phyloP scores from a whole-genome alignment of 345 rosid species.

The Eutrema heterophyllum region DNA sequence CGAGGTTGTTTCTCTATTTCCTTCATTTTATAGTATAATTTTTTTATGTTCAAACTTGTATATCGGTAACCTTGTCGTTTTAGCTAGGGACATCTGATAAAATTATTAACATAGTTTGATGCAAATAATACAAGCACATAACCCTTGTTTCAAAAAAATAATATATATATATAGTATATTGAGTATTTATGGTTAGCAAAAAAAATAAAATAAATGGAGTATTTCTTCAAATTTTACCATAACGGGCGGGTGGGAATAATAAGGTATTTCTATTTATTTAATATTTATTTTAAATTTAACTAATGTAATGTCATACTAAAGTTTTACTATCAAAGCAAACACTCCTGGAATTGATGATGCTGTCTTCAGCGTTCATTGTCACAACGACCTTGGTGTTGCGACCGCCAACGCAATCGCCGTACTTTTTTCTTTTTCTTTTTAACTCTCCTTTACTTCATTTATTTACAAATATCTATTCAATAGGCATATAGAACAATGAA shows the following conservation, averaged over 20 bases:
- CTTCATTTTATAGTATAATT: neutral
- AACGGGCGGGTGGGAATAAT: conserved; percentile 61
- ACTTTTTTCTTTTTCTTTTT: neutral
- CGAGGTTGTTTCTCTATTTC: conserved; percentile 21
- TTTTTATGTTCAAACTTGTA: neutral
- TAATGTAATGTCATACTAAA: too few species aligned
- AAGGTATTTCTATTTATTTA: too few species aligned
- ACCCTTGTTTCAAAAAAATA: too few species aligned
- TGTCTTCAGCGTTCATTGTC: conserved; percentile 81
- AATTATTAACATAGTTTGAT: conserved; percentile 9
- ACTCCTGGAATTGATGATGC: conserved; percentile 79
- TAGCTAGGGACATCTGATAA: conserved; percentile 31
- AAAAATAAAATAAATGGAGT: neutral
- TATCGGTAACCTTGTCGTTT: too few species aligned
- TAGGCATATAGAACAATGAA: neutral
- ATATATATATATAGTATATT: too few species aligned
- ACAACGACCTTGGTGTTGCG: conserved; percentile 96
- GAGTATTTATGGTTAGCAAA: too few species aligned
- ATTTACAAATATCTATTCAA: neutral
- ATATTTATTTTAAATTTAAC: too few species aligned
- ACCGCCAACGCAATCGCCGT: conserved; percentile 85
- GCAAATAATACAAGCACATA: neutral
- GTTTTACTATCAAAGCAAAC: conserved; percentile 78
- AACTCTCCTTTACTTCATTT: neutral
- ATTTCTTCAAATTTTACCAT: neutral